These are phyloP conservation scores for Colletotrichum viniferum DNA, from an alignment of 2,329 filamentous ascomycete genomes.

Conservation along the genomic window DNA sequence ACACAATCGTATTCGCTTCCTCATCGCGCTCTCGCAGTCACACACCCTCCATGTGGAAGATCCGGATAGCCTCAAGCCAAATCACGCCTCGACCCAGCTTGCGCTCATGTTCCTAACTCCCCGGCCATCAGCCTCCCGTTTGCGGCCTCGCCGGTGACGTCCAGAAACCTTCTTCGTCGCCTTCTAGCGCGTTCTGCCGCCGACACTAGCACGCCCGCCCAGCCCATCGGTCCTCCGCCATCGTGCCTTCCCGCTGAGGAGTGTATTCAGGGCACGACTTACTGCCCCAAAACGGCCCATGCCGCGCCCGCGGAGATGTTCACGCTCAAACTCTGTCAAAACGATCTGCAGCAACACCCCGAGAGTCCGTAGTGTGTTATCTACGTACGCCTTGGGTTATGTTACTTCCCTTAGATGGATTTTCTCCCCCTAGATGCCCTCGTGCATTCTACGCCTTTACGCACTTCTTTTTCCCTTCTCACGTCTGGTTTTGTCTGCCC, in stretches of 20 bases:
- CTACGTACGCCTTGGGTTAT: background rate
- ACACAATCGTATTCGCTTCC: background rate
- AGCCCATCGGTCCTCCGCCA: background rate
- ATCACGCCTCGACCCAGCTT: background rate
- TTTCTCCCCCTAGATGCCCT: background rate
- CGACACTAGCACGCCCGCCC: background rate
- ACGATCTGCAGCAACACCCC: background rate
- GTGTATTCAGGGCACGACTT: background rate
- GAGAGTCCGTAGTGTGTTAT: background rate
- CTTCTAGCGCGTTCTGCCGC: slow-evolving; percentile 14
- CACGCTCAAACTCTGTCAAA: background rate
- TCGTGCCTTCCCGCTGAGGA: background rate
- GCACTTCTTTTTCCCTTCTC: background rate
- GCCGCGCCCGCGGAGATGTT: background rate
- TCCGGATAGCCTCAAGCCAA: background rate
- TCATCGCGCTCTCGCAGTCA: background rate
- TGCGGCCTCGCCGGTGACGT: slow-evolving; percentile 19
- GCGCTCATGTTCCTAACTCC: background rate
- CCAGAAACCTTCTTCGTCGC: slow-evolving; percentile 13
- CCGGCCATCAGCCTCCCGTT: slow-evolving; percentile 8
- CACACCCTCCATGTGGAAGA: slow-evolving; percentile 19
- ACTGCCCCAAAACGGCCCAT: background rate
- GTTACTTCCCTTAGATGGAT: background rate
- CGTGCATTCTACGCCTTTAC: background rate
- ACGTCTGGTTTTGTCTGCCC: background rate